Evolutionary conservation across 2,329 filamentous ascomycete genomes (phyloP).

Genomic region (Monosporascus sp.): DNA sequence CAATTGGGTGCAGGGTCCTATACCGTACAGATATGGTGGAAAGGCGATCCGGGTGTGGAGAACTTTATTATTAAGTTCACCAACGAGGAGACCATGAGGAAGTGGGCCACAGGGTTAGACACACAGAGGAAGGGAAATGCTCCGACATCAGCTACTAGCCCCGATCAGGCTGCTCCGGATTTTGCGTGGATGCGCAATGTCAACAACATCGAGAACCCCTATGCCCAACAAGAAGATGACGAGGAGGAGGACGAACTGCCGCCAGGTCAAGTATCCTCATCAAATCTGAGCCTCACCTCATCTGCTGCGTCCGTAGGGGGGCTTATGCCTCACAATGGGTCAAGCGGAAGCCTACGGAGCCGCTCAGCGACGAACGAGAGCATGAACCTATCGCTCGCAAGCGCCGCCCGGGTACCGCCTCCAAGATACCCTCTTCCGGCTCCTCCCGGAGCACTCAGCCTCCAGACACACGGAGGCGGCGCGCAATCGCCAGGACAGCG

Average conservation of each 20-base stretch:
- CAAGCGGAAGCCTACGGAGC: slow-evolving; percentile 68
- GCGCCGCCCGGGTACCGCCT: slow-evolving; percentile 56
- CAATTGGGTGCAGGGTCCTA: slow-evolving; percentile 63
- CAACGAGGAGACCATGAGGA: slow-evolving; percentile 88
- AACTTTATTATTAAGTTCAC: slow-evolving; percentile 93
- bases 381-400: slow-evolving; percentile 47
- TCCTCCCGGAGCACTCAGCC: slow-evolving; percentile 54
- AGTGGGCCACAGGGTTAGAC: slow-evolving; percentile 80
- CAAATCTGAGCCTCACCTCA: slow-evolving; percentile 27
- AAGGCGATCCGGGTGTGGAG: slow-evolving; percentile 89
- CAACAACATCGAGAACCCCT: slow-evolving; percentile 72
- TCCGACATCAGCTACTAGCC: slow-evolving; percentile 40
- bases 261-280: slow-evolving; percentile 25
- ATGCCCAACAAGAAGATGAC: slow-evolving; percentile 60
- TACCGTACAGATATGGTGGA: slow-evolving; percentile 97
- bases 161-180: slow-evolving; percentile 57
- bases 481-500: slow-evolving; percentile 57
- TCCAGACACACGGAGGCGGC: slow-evolving; percentile 54
- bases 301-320: slow-evolving; percentile 28
- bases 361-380: slow-evolving; percentile 73
- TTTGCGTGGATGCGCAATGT: slow-evolving; percentile 76
- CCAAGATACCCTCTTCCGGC: slow-evolving; percentile 66
- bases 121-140: slow-evolving; percentile 63
- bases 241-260: slow-evolving; percentile 39
- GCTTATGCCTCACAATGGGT: slow-evolving; percentile 60